phyloP scores from a whole-genome alignment of 371 early-diverging fungal genomes.

The Mortierella sp. region DNA sequence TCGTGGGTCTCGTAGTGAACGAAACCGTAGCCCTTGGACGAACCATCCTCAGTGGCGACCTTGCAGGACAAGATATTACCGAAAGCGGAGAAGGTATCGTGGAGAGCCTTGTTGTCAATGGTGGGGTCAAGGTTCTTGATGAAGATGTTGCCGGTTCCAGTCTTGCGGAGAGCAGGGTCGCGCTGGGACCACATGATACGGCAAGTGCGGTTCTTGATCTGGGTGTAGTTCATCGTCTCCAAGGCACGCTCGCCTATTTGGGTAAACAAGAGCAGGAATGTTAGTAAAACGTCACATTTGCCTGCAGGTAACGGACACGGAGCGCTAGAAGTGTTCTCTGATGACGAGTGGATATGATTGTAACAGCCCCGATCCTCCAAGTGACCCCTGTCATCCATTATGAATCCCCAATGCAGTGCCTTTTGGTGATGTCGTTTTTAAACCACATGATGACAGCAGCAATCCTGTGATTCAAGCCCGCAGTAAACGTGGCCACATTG shows the following conservation, averaged over 20 bases:
- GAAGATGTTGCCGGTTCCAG: conserved; percentile 98
- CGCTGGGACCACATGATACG: conserved; percentile 99
- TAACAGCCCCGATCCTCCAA: too few species aligned
- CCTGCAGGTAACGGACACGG: too few species aligned
- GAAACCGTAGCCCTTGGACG: conserved; percentile 97
- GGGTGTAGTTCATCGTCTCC: conserved; percentile 94
- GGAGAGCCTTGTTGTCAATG: conserved; percentile 98
- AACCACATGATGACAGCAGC: too few species aligned
- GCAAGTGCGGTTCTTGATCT: conserved; percentile 94
- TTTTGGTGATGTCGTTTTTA: too few species aligned
- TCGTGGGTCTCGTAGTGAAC: conserved; percentile 98
- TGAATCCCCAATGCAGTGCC: too few species aligned
- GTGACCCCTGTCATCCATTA: too few species aligned
- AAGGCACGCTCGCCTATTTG: conserved; percentile 88
- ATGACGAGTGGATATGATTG: too few species aligned
- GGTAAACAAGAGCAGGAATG: too few species aligned
- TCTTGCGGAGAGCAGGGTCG: conserved; percentile 94
- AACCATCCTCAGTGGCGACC: conserved; percentile 92
- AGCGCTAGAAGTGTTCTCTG: too few species aligned
- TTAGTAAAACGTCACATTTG: too few species aligned
- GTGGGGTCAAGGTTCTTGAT: conserved; percentile 99
- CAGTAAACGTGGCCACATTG: too few species aligned
- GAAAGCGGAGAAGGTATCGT: conserved; percentile 99
- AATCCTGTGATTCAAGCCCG: too few species aligned
- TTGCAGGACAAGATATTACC: conserved; percentile 99